Evolutionary conservation across 768 basidiomycete genomes (phyloP), one percentile per base, ranked within the genome.

Genomic region (Leucocoprinus sp.): DNA sequence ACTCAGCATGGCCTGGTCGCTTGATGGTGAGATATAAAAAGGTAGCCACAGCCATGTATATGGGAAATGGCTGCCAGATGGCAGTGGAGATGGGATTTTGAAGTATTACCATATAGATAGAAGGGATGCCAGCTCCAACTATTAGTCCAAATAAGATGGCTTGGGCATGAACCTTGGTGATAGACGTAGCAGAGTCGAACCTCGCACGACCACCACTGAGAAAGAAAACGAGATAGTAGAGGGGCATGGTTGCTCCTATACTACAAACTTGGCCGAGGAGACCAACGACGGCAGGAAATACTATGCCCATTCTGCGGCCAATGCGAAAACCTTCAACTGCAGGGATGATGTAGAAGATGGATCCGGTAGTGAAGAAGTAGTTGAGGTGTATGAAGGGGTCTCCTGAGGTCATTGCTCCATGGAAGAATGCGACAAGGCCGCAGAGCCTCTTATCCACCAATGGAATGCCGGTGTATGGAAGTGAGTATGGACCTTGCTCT

Each of bases 21-120:
- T 72, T 67, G 42, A 72, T 51, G 31, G 66, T 31, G 12, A 70
- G 60, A 51, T 80, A 71, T 0, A 52, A 37, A 6, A 54, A 52
- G 22, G 66, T 59, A 1, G 70, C 67, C n/a, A 74, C 2, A n/a
- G 66, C 65, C 33, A 73, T 58, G 49, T 64, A 62, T n/a, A 71
- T 24, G 7, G 78, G 78, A 50, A 71, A 78, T 21, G 64, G 50
- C 50, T 78, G 77, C 78, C 78, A 80, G 24, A 71, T 58, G 8
- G 71, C 72, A 11, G 75, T 78, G 35, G 76, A 56, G 37, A 51
- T 50, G 0, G 72, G 64, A 41, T 70, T 69, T 19, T 60, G 54
- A 21, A 74, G 45, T 36, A 63, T 23, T 48, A 78, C 38, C 66
- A 79, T 69, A 37, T 62, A 64, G 15, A 64, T 44, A 5, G 74